Evolutionary conservation across 2,329 filamentous ascomycete genomes (phyloP), one percentile per base, ranked within the genome.

Genomic region (Apiospora marii): DNA sequence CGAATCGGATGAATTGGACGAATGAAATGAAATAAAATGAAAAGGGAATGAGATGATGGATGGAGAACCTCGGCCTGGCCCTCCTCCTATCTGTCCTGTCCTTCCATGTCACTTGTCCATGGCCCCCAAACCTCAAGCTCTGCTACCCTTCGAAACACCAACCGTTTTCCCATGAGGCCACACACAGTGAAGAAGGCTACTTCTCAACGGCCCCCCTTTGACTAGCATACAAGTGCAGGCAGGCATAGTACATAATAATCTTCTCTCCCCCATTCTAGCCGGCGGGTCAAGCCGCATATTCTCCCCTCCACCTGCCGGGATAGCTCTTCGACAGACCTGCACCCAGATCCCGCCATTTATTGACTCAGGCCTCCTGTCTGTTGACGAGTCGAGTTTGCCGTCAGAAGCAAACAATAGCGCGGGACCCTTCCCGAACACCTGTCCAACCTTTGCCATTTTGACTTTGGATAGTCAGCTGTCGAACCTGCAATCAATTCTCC

Each of bases 141-240:
- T 64, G 58, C 58, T 41, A 64, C 58, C 58, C 58, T 64, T 64
- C 58, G 58, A 64, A 64, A 64, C 58, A 64, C 58, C 58, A 41
- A n/a, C 14, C 12, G 58, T 64, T 64, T 61, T 64, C n/a, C 30
- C 19, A 64, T 41, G 58, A 64, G 58, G 58, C 49, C 49, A 51
- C 48, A 61, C 58, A 41, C 49, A 14, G 53, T 61, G 53, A 61
- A 37, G 27, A 30, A 19, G 24, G 49, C 51, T 19, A 58, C 14
- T 58, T 14, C 27, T 30, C 27, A 27, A 58, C 49, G n/a, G 27
- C n/a, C 49, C 24, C 51, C 24, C 24, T 53, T 30, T 27, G 1
- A 24, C n/a, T 24, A 53, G 49, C 49, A 53, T 41, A 41, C 37
- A 30, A 30, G 27, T 30, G 27, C 27, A 30, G 27, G 27, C 27